phyloP scores from a whole-genome alignment of 768 basidiomycete genomes.

The Epithele typhae region DNA sequence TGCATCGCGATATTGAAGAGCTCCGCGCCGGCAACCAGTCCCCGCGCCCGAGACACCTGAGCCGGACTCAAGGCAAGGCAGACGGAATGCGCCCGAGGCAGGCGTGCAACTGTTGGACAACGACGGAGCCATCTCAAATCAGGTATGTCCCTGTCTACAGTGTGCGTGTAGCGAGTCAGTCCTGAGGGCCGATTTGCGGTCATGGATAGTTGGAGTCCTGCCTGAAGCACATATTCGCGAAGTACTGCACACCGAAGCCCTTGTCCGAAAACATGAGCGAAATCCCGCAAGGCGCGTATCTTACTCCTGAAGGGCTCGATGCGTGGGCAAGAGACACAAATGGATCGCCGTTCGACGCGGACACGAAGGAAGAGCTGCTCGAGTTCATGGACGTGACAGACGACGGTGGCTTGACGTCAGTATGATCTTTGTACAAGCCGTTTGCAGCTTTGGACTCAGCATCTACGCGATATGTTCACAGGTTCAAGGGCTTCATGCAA shows the following conservation, averaged over 20 bases:
- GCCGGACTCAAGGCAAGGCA: constrained; percentile 54
- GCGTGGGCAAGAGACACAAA: constrained; percentile 79
- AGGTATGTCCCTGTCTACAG: too few relatives aligned
- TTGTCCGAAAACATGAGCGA: constrained; percentile 4
- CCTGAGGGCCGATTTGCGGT: not conserved
- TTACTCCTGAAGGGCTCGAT: constrained; percentile 60
- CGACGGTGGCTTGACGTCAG: constrained; percentile 69
- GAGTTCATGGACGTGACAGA: constrained; percentile 75
- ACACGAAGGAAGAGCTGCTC: constrained; percentile 72
- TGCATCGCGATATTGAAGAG: constrained; percentile 23
- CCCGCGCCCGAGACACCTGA: constrained; percentile 59
- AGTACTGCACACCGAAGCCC: constrained; percentile 55
- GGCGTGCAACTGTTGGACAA: constrained; percentile 61
- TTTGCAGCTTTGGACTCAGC: not conserved
- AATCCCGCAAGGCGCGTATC: constrained; percentile 45
- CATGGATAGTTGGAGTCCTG: constrained; percentile 55
- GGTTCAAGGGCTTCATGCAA: constrained; percentile 77
- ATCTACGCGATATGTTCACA: constrained; percentile 21
- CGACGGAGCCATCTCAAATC: constrained; percentile 62
- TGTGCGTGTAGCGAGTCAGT: constrained; percentile 22
- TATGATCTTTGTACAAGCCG: constrained; percentile 8
- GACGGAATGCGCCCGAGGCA: constrained; percentile 42
- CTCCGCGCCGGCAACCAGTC: constrained; percentile 29
- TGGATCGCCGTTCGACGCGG: constrained; percentile 71
- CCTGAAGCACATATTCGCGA: constrained; percentile 73